A percentile compares a stretch with the other conserved stretches of the same genome.
Evolutionary conservation across 148 eudicot genomes (phyloP).

Genomic region (Silene uniflora): DNA sequence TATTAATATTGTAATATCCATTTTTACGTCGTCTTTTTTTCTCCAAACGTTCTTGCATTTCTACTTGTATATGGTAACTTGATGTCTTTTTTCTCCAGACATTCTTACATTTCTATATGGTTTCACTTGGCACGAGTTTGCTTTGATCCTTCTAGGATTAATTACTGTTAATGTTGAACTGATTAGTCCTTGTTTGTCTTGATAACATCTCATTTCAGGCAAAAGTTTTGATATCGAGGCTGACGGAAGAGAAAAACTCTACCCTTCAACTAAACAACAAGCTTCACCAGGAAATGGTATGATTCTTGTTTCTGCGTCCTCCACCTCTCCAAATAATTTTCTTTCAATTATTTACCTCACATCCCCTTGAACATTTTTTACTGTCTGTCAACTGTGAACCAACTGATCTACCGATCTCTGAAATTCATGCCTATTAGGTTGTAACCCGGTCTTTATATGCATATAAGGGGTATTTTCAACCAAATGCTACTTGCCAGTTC

Average conservation of each 20-base stretch:
- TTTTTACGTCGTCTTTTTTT: background rate
- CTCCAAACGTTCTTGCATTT: too few relatives aligned
- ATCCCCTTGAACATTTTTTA: background rate
- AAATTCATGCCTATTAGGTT: background rate
- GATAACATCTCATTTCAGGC: conserved; percentile 36
- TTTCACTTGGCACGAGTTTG: background rate
- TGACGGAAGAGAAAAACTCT: conserved; percentile 63
- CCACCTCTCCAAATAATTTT: background rate
- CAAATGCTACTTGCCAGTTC: too few relatives aligned
- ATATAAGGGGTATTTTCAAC: too few relatives aligned
- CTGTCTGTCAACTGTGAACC: background rate
- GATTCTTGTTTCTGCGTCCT: conserved; percentile 7
- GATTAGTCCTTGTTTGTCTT: background rate
- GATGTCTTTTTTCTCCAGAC: too few relatives aligned
- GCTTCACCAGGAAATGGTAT: conserved; percentile 83
- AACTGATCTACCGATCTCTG: background rate
- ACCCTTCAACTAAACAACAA: conserved; percentile 56
- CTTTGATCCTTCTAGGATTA: background rate
- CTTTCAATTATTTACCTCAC: background rate
- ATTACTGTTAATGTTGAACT: background rate
- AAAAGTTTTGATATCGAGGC: conserved; percentile 50
- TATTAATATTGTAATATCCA: background rate
- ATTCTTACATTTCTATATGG: too few relatives aligned
- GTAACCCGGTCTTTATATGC: background rate
- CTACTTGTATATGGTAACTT: too few relatives aligned